Conservation (phyloP, 169 alveolate genomes). For the Plasmodium vinckei region DNA sequence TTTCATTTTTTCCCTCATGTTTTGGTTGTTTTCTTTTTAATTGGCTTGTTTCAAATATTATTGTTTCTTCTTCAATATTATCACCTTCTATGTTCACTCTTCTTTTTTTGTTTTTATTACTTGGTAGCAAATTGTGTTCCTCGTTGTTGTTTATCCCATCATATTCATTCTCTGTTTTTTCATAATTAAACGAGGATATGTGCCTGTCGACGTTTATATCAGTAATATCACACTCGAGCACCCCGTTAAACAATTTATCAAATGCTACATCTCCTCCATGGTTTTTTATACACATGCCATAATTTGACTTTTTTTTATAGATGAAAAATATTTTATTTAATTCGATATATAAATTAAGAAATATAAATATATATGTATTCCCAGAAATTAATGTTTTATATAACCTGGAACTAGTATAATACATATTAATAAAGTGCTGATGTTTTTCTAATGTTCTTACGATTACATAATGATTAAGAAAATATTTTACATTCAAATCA, state of each 20-base stretch:
- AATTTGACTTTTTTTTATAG: neutral
- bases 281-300: neutral
- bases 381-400: neutral
- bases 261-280: neutral
- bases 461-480: conserved; percentile 58
- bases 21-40: conserved; percentile 19
- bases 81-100: neutral
- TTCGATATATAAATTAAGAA: conserved; percentile 40
- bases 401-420: conserved; percentile 15
- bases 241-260: neutral
- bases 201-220: neutral
- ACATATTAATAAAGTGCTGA: conserved; percentile 36
- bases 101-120: conserved; percentile 1
- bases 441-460: conserved; percentile 47
- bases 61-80: conserved; percentile 8
- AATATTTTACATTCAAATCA: conserved; percentile 45
- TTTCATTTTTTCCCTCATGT: neutral
- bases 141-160: neutral
- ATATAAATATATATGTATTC: conserved; percentile 10
- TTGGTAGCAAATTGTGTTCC: neutral
- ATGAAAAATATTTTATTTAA: conserved; percentile 61
- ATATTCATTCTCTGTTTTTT: neutral
- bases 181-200: neutral
- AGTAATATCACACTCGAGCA: neutral
- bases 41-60: neutral